These are phyloP conservation scores for Ceratocystis cacaofunesta DNA, from an alignment of 2,329 filamentous ascomycete species.

Conservation along the genomic window DNA sequence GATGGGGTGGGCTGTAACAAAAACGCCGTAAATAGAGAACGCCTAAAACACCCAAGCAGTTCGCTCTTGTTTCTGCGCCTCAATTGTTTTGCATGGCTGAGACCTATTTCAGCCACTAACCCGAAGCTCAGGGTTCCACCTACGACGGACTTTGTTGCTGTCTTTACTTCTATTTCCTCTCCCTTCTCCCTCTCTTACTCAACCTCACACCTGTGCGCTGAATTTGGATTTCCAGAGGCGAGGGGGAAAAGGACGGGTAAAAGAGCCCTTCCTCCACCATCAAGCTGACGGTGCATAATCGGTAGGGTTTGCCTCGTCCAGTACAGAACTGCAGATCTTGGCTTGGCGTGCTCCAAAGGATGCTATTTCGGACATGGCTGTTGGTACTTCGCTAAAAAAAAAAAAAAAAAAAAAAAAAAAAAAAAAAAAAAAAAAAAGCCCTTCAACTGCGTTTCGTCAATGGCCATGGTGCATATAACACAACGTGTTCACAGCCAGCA, in stretches of 20 bases:
- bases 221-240: background rate
- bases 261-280: background rate
- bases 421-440: background rate
- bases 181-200: background rate
- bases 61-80: slow-evolving; percentile 1
- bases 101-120: slow-evolving; percentile 1
- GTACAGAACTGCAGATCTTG: background rate
- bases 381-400: background rate
- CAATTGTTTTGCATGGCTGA: background rate
- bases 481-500: background rate
- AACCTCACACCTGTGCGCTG: background rate
- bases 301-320: background rate
- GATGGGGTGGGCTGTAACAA: background rate
- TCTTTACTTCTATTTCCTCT: background rate
- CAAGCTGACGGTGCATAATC: background rate
- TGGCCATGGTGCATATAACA: background rate
- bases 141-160: background rate
- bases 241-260: background rate
- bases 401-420: background rate
- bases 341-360: background rate
- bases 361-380: slow-evolving; percentile 1
- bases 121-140: background rate
- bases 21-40: background rate
- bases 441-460: background rate
- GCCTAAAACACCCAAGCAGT: slow-evolving; percentile 1